Evolutionary conservation across 768 basidiomycete species (phyloP).

Genomic region (Heimioporus sp.): DNA sequence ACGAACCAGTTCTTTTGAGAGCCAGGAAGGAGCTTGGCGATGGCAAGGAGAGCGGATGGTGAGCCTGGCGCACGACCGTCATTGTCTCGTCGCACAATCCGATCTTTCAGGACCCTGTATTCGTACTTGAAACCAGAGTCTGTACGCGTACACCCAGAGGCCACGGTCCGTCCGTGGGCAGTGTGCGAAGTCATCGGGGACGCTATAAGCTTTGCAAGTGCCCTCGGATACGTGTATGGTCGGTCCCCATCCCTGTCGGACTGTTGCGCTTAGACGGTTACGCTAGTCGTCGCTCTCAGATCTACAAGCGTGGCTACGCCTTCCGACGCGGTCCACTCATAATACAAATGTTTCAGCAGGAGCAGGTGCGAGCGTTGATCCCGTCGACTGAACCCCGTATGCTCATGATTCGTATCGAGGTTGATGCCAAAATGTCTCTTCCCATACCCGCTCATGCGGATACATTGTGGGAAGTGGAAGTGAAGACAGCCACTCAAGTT

Average conservation of each 20-base stretch:
- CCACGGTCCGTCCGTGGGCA: constrained; percentile 85
- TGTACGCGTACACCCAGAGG: constrained; percentile 80
- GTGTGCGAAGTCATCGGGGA: constrained; percentile 77
- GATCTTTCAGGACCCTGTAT: constrained; percentile 59
- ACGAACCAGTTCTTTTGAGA: constrained; percentile 66
- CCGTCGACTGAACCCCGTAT: not conserved
- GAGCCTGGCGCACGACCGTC: constrained; percentile 14
- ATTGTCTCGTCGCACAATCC: not conserved
- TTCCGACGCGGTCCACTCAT: constrained; percentile 69
- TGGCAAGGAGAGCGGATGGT: constrained; percentile 62
- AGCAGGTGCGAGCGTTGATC: constrained; percentile 50
- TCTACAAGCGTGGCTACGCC: constrained; percentile 78
- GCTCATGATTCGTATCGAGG: constrained; percentile 38
- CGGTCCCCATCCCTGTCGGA: not conserved
- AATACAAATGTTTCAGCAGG: constrained; percentile 85
- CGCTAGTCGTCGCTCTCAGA: constrained; percentile 63
- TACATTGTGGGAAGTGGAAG: constrained; percentile 86
- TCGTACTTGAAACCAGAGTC: constrained; percentile 84
- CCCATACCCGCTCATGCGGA: constrained; percentile 77
- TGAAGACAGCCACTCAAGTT: constrained; percentile 77
- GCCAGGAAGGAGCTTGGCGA: constrained; percentile 72
- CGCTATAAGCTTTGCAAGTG: constrained; percentile 76
- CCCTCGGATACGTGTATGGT: constrained; percentile 71
- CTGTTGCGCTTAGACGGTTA: constrained; percentile 3
- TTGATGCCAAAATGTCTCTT: constrained; percentile 71